Evolutionary conservation across 1,284 basidiomycete species (phyloP), one percentile per base, ranked within the genome.

Genomic region (Cryptococcus maquisensis): DNA sequence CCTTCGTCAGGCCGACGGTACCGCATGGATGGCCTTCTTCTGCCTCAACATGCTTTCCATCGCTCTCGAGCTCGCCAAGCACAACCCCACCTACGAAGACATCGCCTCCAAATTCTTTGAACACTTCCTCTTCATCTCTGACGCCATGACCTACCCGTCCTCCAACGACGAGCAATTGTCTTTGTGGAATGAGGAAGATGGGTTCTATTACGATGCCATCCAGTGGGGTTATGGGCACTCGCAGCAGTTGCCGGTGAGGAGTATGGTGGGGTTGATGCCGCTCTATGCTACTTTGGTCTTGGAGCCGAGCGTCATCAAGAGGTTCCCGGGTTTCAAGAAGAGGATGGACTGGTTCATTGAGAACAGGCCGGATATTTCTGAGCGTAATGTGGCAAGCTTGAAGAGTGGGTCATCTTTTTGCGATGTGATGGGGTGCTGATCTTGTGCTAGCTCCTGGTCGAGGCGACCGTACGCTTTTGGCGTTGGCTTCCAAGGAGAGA

Each of bases 1-100:
- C 13, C 80, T 98, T 53, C 91, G 94, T 51, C 95, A 98, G 77
- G 92, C 95, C 8, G 95, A 98, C 74, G 95, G 94, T 16, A 98
- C 95, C 5, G 90, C 93, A 0, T 98, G 95, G 95, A 98, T 98
- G 95, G 94, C 91, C 26, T 98, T 98, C 80, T 98, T 95, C 75
- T 90, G 86, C 65, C 78, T 98, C 57, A 95, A 95, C 70, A 98
- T 98, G 93, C 79, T 98, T 72, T 95, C 88, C 75, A 98, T 98
- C 75, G 93, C 95, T 0, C 83, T 98, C 47, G 95, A 98, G 76
- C 81, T 98, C 37, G 95, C 95, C 49, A 97, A 98, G 79, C 93
- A 98, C 77, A 98, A 98, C 72, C 81, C 87, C 3, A 91, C 92
- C 2, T 98, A 98, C 73, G 95, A 98, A 78, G 95, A 98, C 74